Evolutionary conservation across 768 basidiomycete genomes (phyloP).

Genomic region (Xanthoconium purpureum): DNA sequence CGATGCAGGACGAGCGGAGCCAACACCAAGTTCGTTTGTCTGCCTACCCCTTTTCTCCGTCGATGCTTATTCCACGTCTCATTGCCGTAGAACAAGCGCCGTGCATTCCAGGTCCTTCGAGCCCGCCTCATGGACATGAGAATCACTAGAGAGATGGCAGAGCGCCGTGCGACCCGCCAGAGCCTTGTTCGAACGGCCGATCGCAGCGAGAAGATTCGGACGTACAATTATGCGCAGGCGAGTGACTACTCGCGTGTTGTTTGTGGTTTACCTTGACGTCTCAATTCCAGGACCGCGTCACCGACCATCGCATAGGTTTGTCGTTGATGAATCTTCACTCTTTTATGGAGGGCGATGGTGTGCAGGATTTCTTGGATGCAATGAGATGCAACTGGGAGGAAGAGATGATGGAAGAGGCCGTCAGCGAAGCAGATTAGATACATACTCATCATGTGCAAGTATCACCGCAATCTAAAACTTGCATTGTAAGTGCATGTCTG

Average conservation of each 20-base stretch:
- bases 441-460: too few species aligned
- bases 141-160: conserved; percentile 64
- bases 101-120: conserved; percentile 86
- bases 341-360: conserved; percentile 64
- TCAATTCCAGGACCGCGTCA: conserved; percentile 71
- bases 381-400: conserved; percentile 56
- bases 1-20: conserved; percentile 96
- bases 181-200: conserved; percentile 79
- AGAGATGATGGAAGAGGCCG: conserved; percentile 51
- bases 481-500: too few species aligned
- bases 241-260: not conserved
- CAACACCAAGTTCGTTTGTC: conserved; percentile 73
- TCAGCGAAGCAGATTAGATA: conserved; percentile 25
- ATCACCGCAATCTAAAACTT: too few species aligned
- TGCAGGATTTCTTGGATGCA: conserved; percentile 56
- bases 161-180: conserved; percentile 64
- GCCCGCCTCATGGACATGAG: conserved; percentile 83
- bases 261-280: not conserved
- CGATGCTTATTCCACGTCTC: not conserved
- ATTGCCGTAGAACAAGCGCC: conserved; percentile 71
- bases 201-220: conserved; percentile 91
- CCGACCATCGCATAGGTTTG: conserved; percentile 85
- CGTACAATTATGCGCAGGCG: conserved; percentile 92
- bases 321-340: conserved; percentile 64
- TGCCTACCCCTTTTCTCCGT: not conserved